Percentiles rank a stretch among this genome's conserved stretches.
phyloP scores from a whole-genome alignment of 2,329 filamentous ascomycete genomes.

The Gnomoniopsis smithogilvyi region DNA sequence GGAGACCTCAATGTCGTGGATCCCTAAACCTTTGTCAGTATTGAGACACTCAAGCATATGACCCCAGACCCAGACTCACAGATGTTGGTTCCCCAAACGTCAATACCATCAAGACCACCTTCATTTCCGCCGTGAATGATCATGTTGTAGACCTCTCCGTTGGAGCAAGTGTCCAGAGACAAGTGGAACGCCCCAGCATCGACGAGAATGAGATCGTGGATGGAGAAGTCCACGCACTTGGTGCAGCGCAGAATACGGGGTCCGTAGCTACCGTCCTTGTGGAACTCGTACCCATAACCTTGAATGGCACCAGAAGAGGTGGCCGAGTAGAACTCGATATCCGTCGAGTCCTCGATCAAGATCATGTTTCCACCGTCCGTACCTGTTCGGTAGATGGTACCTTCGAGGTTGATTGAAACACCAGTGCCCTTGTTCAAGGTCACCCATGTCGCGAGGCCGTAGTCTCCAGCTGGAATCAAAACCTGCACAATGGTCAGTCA shows the following conservation, averaged over 20 bases:
- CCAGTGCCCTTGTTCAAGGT: slow-evolving; percentile 39
- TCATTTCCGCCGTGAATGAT: slow-evolving; percentile 47
- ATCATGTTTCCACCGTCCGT: slow-evolving; percentile 25
- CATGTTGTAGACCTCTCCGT: slow-evolving; percentile 53
- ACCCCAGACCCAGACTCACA: slow-evolving; percentile 39
- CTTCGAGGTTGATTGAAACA: slow-evolving; percentile 48
- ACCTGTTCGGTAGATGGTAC: slow-evolving; percentile 24
- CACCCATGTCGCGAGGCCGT: slow-evolving; percentile 44
- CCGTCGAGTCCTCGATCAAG: slow-evolving; percentile 26
- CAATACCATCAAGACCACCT: slow-evolving; percentile 54
- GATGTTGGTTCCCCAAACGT: slow-evolving; percentile 51
- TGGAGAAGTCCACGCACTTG: slow-evolving; percentile 40
- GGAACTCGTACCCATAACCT: slow-evolving; percentile 43
- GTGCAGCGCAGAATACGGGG: slow-evolving; percentile 43
- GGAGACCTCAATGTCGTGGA: slow-evolving; percentile 59
- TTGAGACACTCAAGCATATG: slow-evolving; percentile 49
- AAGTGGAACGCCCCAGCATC: slow-evolving; percentile 33
- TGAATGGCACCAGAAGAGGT: slow-evolving; percentile 45
- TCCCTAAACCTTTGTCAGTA: slow-evolving; percentile 20
- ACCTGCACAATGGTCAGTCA: slow-evolving; percentile 28
- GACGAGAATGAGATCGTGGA: slow-evolving; percentile 46
- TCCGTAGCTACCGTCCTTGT: slow-evolving; percentile 32
- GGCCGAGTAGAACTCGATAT: slow-evolving; percentile 45
- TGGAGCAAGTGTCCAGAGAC: slow-evolving; percentile 32
- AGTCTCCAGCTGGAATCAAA: slow-evolving; percentile 44